Percentiles rank a stretch among this genome's conserved stretches.
These are phyloP conservation scores for Ophiostoma ips DNA, from an alignment of 2,329 filamentous ascomycete genomes.

Conservation along the genomic window DNA sequence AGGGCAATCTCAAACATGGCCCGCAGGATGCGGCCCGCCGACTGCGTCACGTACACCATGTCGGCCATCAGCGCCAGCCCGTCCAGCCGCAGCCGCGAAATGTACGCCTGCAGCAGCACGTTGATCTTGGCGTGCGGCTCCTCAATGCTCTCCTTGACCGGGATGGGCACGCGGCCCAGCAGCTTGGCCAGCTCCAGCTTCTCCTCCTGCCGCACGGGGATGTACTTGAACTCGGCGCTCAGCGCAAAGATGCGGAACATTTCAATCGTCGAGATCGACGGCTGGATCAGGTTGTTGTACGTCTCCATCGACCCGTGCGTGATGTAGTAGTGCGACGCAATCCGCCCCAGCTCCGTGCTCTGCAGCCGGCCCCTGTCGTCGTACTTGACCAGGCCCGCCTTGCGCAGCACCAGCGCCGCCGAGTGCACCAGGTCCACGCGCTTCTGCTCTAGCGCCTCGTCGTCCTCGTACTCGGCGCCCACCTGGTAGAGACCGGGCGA, in stretches of 20 bases:
- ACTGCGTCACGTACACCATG: slow-evolving; percentile 97
- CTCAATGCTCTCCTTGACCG: slow-evolving; percentile 94
- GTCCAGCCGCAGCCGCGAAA: slow-evolving; percentile 85
- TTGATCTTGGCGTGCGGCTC: slow-evolving; percentile 98
- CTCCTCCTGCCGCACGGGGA: slow-evolving; percentile 92
- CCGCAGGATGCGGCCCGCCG: slow-evolving; percentile 85
- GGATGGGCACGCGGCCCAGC: slow-evolving; percentile 78
- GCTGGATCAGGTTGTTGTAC: slow-evolving; percentile 90
- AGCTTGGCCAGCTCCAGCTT: slow-evolving; percentile 92
- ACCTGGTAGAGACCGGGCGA: slow-evolving; percentile 93
- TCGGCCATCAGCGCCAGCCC: slow-evolving; percentile 95
- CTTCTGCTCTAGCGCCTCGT: slow-evolving; percentile 84
- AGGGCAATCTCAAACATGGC: slow-evolving; percentile 96
- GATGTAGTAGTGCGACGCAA: slow-evolving; percentile 98
- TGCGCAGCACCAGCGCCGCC: slow-evolving; percentile 74
- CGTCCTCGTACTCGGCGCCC: slow-evolving; percentile 87
- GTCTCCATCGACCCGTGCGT: slow-evolving; percentile 92
- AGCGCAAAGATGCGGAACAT: slow-evolving; percentile 92
- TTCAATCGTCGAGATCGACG: slow-evolving; percentile 84
- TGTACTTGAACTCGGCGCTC: slow-evolving; percentile 98
- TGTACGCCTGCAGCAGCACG: slow-evolving; percentile 89
- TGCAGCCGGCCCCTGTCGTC: slow-evolving; percentile 88
- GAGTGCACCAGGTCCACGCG: slow-evolving; percentile 96
- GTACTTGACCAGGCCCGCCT: slow-evolving; percentile 82
- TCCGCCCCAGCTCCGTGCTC: slow-evolving; percentile 83